phyloP scores from a whole-genome alignment of 371 early-diverging fungal species.

The Coemansia sp. region DNA sequence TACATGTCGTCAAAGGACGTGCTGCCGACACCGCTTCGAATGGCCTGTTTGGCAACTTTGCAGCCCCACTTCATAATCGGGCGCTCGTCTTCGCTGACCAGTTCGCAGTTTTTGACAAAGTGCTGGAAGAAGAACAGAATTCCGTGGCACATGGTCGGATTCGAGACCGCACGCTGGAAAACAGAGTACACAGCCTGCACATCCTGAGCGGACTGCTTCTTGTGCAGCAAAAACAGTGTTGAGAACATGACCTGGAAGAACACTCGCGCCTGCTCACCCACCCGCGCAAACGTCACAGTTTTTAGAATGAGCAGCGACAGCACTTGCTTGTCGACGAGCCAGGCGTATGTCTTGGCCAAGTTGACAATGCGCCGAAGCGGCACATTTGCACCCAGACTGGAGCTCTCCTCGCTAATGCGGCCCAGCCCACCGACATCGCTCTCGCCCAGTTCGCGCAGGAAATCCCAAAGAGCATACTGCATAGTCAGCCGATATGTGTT shows the following conservation, averaged over 20 bases:
- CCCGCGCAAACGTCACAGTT: conserved; percentile 71
- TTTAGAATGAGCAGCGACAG: conserved; percentile 68
- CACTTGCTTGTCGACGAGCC: conserved; percentile 60
- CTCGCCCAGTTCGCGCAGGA: conserved; percentile 75
- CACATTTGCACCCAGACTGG: conserved; percentile 39
- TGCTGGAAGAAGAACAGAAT: conserved; percentile 70
- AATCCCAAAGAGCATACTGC: conserved; percentile 95
- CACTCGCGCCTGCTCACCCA: conserved; percentile 59
- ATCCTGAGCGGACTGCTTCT: conserved; percentile 23
- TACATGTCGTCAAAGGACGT: conserved; percentile 1
- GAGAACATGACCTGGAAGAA: conserved; percentile 68
- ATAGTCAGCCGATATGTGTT: conserved; percentile 88
- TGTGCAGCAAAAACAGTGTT: conserved; percentile 29
- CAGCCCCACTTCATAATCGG: conserved; percentile 65
- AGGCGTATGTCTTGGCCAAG: conserved; percentile 71
- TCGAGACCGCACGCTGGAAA: conserved; percentile 58
- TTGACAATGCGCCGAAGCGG: conserved; percentile 69
- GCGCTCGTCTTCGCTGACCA: conserved; percentile 54
- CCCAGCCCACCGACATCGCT: conserved; percentile 74
- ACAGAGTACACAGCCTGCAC: conserved; percentile 58
- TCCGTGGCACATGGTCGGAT: conserved; percentile 69
- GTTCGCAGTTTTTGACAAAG: conserved; percentile 56
- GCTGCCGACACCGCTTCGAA: conserved; percentile 35
- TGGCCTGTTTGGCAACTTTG: conserved; percentile 61
- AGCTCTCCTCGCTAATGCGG: conserved; percentile 17